A percentile compares a stretch with the other conserved stretches of the same genome.
These are phyloP conservation scores for Phytophthora multivora DNA, from an alignment of 352 stramenopile genomes.

Conservation along the genomic window DNA sequence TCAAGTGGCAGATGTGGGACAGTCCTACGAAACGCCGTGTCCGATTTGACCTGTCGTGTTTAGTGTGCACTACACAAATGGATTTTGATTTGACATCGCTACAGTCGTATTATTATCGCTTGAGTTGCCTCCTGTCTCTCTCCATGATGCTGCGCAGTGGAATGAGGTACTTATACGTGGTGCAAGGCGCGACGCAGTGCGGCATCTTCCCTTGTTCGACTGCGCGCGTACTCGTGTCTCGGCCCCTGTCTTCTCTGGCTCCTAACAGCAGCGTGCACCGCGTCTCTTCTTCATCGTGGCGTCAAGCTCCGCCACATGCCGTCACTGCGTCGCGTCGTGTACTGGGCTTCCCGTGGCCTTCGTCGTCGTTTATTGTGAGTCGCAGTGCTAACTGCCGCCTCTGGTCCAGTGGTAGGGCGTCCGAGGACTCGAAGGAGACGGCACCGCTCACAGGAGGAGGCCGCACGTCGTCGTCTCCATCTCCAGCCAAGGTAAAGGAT, in stretches of 20 bases:
- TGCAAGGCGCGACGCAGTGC: constrained; percentile 10
- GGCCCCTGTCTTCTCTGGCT: constrained; percentile 6
- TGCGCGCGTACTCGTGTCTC: constrained; percentile 2
- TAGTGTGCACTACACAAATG: not conserved
- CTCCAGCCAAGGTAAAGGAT: constrained; percentile 25
- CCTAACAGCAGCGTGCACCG: constrained; percentile 1
- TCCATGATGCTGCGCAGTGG: constrained; percentile 57
- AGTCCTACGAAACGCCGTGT: constrained; percentile 6
- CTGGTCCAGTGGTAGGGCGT: constrained; percentile 38
- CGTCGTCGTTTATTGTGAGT: constrained; percentile 16
- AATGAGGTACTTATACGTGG: constrained; percentile 57
- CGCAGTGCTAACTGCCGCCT: constrained; percentile 36
- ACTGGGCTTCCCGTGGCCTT: constrained; percentile 1
- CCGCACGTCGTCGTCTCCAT: constrained; percentile 6
- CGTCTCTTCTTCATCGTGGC: constrained; percentile 6
- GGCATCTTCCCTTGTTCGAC: not conserved
- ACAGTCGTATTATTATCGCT: not conserved
- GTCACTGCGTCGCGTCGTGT: constrained; percentile 15
- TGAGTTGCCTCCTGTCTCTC: not conserved
- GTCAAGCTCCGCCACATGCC: constrained; percentile 2
- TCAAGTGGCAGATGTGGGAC: not conserved
- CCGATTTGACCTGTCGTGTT: not conserved
- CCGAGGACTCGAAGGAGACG: constrained; percentile 38
- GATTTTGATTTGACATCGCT: not conserved
- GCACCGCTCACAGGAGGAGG: constrained; percentile 39